Conservation (phyloP, 2,329 filamentous ascomycete species). For the Sphaerulina musiva region DNA sequence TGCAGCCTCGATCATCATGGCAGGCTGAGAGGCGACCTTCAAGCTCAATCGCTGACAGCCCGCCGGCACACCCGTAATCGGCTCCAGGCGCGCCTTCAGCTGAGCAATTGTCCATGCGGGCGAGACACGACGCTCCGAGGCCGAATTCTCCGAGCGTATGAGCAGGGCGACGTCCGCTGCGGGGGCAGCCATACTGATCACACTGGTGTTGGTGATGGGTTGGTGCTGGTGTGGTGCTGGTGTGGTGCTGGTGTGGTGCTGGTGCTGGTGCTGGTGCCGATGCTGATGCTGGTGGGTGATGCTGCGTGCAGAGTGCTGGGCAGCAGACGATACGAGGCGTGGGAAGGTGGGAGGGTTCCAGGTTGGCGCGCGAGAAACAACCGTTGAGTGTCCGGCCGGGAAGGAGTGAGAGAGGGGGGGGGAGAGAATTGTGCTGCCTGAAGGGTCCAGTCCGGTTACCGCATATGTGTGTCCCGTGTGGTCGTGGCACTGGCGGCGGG, state of each 20-base stretch:
- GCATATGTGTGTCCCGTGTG: no score
- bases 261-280: no score
- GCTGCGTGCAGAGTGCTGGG: neutral
- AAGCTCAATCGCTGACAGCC: slow-evolving; percentile 68
- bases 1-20: slow-evolving; percentile 58
- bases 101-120: slow-evolving; percentile 84
- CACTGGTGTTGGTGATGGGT: no score
- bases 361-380: slow-evolving; percentile 2
- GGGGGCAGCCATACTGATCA: slow-evolving; percentile 21
- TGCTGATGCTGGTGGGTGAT: neutral
- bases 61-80: slow-evolving; percentile 85
- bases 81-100: slow-evolving; percentile 81
- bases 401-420: no score
- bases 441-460: no score
- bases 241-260: no score
- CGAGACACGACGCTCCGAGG: slow-evolving; percentile 83
- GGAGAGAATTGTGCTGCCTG: no score
- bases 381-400: neutral
- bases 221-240: no score
- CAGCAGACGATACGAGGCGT: neutral
- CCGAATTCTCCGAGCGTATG: slow-evolving; percentile 67
- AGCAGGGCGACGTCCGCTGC: slow-evolving; percentile 70
- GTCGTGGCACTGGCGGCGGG: no score
- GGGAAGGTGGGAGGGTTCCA: neutral
- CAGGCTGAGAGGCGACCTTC: slow-evolving; percentile 57